These are phyloP conservation scores for Coemansia sp. DNA, from an alignment of 192 early-diverging fungal genomes.

Conservation along the genomic window DNA sequence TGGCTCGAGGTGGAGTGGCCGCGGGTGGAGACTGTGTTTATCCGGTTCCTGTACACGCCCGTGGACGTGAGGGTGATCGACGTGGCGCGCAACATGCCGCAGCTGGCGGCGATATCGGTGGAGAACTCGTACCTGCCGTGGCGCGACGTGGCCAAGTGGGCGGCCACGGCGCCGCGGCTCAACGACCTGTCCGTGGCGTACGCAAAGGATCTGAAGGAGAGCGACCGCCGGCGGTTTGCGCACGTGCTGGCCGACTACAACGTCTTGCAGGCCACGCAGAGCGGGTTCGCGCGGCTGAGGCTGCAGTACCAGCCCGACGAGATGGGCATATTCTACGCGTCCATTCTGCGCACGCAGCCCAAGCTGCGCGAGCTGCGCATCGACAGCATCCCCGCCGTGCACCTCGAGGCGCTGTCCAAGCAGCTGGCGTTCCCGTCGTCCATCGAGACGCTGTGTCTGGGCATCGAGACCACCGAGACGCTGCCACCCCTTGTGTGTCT, in stretches of 20 bases:
- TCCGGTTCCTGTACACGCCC: constrained; percentile 49
- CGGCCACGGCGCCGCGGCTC: constrained; percentile 25
- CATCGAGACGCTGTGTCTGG: constrained; percentile 49
- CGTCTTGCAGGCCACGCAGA: constrained; percentile 40
- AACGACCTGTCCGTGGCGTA: constrained; percentile 48
- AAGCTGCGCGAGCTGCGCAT: constrained; percentile 47
- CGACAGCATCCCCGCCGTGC: constrained; percentile 39
- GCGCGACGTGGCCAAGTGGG: constrained; percentile 53
- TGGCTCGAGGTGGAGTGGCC: constrained; percentile 53
- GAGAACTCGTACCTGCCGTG: constrained; percentile 54
- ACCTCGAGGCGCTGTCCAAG: constrained; percentile 41
- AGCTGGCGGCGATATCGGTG: constrained; percentile 20
- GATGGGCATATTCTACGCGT: constrained; percentile 52
- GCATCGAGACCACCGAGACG: constrained; percentile 45
- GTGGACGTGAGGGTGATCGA: constrained; percentile 50
- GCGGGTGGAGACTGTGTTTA: constrained; percentile 30
- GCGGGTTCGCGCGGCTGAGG: constrained; percentile 41
- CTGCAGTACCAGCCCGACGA: constrained; percentile 55
- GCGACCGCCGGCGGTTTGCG: constrained; percentile 41
- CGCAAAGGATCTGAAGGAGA: constrained; percentile 34
- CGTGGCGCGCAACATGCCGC: constrained; percentile 41
- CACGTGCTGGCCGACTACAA: constrained; percentile 52
- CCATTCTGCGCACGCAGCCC: constrained; percentile 46
- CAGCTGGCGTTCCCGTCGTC: constrained; percentile 50
- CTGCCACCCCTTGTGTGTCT: constrained; percentile 43